Evolutionary conservation across 495 filamentous ascomycete genomes (phyloP), one percentile per base, ranked within the genome.

Genomic region (Lepidopterella palustris): DNA sequence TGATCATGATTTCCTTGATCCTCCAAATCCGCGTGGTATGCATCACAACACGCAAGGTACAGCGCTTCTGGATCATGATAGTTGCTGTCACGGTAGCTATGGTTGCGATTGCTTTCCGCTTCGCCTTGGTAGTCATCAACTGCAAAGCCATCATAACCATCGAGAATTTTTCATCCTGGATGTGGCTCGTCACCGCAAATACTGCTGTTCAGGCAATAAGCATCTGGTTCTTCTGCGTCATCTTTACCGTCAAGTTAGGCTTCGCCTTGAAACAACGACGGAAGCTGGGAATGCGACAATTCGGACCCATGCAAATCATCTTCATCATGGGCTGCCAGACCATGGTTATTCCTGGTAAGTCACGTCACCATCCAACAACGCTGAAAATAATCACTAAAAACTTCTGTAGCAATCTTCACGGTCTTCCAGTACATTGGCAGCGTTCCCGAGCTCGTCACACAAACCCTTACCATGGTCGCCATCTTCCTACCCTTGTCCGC

Each of bases 401-500:
- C 23, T 2, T 27, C 23, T 68, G n/a, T 25, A 85, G 89, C 86
- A 20, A 68, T 91, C 61, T 89, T 95, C 70, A 82, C 84, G 1
- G 78, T 82, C 60, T 69, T 90, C 20, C 79, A 89, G 60, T 89
- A 80, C 69, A 64, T 67, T 28, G 55, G 70, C 15, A 51, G 55
- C 6, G 62, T 72, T 54, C 60, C 81, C 82, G 80, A 84, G 54
- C 73, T 88, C 32, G 70, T 73, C 57, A 80, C 86, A 39, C 77
- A 87, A 45, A 77, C 83, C 15, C 70, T 85, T 2, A 89, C 87
- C 9, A 74, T 86, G 3, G 85, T 89, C 35, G 78, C 84, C 45
- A 77, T 95, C 58, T 86, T 87, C 45, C 80, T 93, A 2, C 90
- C 90, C 0, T 79, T 96, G 2, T 91, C 89, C 20, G 85, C 85